Evolutionary conservation across 352 stramenopile genomes (phyloP), one percentile per base, ranked within the genome.

Genomic region (Globisporangium nodosum): DNA sequence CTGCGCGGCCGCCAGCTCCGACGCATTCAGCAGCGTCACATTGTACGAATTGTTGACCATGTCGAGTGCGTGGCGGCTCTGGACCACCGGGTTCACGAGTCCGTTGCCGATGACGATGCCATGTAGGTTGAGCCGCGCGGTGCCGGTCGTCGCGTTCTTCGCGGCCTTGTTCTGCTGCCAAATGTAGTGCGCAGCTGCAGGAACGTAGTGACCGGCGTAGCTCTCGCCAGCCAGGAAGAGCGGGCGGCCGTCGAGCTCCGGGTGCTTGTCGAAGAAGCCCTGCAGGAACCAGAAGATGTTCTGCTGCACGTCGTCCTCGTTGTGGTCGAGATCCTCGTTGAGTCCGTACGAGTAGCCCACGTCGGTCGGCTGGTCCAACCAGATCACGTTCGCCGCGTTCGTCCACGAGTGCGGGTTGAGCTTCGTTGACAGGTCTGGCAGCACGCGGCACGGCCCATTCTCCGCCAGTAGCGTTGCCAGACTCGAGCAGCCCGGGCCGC

Each of bases 41-140:
- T 88, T 90, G 71, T 90, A 90, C 30, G 62, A 48, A 63, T 92
- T 90, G 47, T 85, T 66, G 9, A 74, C 65, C 74, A 91, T 91
- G 49, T 91, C 78, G 11, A 74, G 47, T 1, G 67, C 71, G 52
- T 87, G 74, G 16, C 60, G 61, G 49, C 64, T 70, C 50, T 79
- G 71, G 7, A 69, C 40, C 16, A 68, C 42, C 1, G 71, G 66
- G 52, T 74, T 61, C 16, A 63, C 73, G 37, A 79, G 56, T 8
- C 70, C 70, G 40, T 79, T 79, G 31, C 71, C 71, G 30, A 79
- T 73, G n/a, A 62, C 66, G 37, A 79, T 59, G 42, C 71, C 71
- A 37, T 78, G 33, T 18, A 79, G 54, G 33, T 75, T 72, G 58
- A 79, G 61, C 1, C 24, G 20, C 35, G 45, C 39, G 13, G 40